Evolutionary conservation across 2,329 filamentous ascomycete genomes (phyloP), one percentile per base, ranked within the genome.

Genomic region (Alternaria atra): DNA sequence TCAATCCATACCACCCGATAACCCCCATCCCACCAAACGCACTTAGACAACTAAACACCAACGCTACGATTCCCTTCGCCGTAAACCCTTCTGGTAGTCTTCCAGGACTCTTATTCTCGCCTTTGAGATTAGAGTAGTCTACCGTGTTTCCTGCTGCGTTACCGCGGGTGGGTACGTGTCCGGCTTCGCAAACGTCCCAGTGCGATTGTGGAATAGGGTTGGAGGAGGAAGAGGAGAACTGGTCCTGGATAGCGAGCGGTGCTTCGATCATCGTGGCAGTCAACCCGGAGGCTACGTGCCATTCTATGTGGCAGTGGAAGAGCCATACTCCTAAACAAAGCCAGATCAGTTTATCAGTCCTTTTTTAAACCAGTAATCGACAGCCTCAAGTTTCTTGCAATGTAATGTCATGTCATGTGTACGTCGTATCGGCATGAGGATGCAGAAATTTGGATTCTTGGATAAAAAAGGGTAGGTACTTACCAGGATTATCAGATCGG

Each of bases 101-200:
- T 0, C 76, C 77, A 0, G 87, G 85, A 2, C 84, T 82, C 35
- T 73, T 78, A 57, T 89, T 89, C 74, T 90, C 71, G 8, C 77
- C 76, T 0, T 15, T 65, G 39, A 79, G 35, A 64, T 95, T 86
- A 0, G 91, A 79, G 8, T 87, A 79, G 66, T 94, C 79, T 0
- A 78, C 75, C 0, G 86, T 89, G 71, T 93, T 93, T 0, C 84
- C 92, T 0, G 91, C 92, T 0, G 92, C 92, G 69, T 95, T 95
- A 4, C 92, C 92, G 3, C 72, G 70, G 0, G 80, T 85, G 0
- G 86, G 83, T 0, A 87, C 77, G 6, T 80, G 79, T 0, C 75
- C 81, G 0, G 82, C 84, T 5, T 79, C 79, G 73, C 91, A 94
- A 4, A 80, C 85, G 6, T 86, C 85, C 42, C 84, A 79, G 68